These are phyloP conservation scores for Penicillium griseofulvum DNA, from an alignment of 2,329 filamentous ascomycete species.

Conservation along the genomic window DNA sequence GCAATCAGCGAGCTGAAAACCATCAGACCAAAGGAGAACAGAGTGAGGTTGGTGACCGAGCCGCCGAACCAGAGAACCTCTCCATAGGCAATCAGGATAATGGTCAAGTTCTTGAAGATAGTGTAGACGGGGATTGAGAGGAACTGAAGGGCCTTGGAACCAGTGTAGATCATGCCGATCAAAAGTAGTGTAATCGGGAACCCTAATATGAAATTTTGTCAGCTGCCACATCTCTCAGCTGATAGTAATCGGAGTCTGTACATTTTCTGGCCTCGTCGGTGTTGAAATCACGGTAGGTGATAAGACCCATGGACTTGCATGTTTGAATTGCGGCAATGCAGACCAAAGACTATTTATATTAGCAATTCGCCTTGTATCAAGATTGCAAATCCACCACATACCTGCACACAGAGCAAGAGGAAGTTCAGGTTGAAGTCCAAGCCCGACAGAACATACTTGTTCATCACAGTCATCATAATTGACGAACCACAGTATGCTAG, in stretches of 20 bases:
- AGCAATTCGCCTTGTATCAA: constrained; percentile 7
- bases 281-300: constrained; percentile 82
- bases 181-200: constrained; percentile 94
- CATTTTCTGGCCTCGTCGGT: constrained; percentile 88
- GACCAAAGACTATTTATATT: constrained; percentile 68
- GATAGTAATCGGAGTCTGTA: constrained; percentile 46
- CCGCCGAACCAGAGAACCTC: constrained; percentile 98
- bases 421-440: constrained; percentile 93
- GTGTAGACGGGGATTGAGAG: constrained; percentile 98
- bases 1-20: constrained; percentile 91
- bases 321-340: constrained; percentile 80
- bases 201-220: constrained; percentile 55
- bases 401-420: constrained; percentile 89
- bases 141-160: constrained; percentile 91
- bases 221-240: background rate
- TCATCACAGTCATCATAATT: constrained; percentile 99
- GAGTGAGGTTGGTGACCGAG: constrained; percentile 78
- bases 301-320: constrained; percentile 77
- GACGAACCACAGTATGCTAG: constrained; percentile 89
- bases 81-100: constrained; percentile 96
- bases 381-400: constrained; percentile 48
- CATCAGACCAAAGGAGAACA: constrained; percentile 96
- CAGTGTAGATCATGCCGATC: constrained; percentile 98
- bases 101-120: constrained; percentile 99
- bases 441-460: constrained; percentile 96